Evolutionary conservation across 164 flowering plant species (phyloP).

Genomic region (Magnolia changhungtana): DNA sequence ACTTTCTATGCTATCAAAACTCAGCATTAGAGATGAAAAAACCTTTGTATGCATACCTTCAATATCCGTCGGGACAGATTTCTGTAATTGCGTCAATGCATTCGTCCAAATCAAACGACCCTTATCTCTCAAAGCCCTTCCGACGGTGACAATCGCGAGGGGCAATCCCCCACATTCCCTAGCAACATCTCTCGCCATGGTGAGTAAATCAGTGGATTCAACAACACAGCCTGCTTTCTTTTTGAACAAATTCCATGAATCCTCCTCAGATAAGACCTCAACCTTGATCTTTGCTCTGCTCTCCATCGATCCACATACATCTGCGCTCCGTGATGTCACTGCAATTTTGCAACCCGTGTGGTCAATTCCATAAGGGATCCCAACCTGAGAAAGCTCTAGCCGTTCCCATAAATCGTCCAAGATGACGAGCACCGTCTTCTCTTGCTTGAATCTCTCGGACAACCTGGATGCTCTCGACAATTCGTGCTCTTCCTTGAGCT

Average conservation of each 20-base stretch:
- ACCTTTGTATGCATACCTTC: constrained; percentile 14
- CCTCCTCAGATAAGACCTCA: constrained; percentile 3
- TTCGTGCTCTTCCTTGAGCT: not conserved
- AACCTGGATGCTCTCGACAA: constrained; percentile 5
- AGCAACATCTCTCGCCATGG: constrained; percentile 7
- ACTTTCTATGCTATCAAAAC: constrained; percentile 13
- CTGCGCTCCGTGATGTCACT: constrained; percentile 14
- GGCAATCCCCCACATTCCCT: constrained; percentile 26
- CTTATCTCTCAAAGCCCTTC: constrained; percentile 9
- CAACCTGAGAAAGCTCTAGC: constrained; percentile 13
- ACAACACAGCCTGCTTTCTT: constrained; percentile 9
- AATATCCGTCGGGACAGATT: constrained; percentile 1
- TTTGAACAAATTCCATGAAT: constrained; percentile 21
- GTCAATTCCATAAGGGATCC: constrained; percentile 17
- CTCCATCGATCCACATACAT: constrained; percentile 14
- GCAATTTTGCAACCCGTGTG: constrained; percentile 16
- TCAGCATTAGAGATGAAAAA: constrained; percentile 8
- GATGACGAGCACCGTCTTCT: constrained; percentile 20
- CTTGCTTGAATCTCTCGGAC: constrained; percentile 3
- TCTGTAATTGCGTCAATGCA: constrained; percentile 7
- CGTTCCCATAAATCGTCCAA: constrained; percentile 34
- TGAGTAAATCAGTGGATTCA: not conserved
- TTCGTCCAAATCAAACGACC: constrained; percentile 3
- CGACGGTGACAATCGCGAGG: constrained; percentile 19
- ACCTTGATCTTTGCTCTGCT: not conserved